Evolutionary conservation across 1,284 basidiomycete genomes (phyloP).

Genomic region (Pascua sp.): DNA sequence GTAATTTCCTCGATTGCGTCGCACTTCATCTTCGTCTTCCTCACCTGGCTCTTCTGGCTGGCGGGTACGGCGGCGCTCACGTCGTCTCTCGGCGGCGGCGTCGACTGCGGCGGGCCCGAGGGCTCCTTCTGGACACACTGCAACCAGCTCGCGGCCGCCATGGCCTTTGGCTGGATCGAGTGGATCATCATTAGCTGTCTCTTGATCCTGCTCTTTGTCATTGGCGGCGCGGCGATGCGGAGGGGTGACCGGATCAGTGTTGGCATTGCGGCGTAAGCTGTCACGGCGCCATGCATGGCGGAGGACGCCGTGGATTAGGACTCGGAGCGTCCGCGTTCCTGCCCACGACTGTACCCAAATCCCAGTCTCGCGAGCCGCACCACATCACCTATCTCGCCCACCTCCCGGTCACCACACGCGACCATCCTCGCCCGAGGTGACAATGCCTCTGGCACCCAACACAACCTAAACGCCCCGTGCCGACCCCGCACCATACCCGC

Average conservation of each 20-base stretch:
- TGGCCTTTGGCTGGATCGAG: slow-evolving; percentile 50
- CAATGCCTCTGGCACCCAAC: too few species aligned
- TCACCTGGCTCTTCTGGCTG: slow-evolving; percentile 52
- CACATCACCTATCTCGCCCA: too few species aligned
- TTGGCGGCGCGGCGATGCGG: slow-evolving; percentile 33
- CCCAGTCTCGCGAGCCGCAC: too few species aligned
- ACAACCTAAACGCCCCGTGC: too few species aligned
- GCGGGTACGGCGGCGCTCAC: slow-evolving; percentile 43
- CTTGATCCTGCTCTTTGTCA: slow-evolving; percentile 29
- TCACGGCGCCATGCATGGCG: too few species aligned
- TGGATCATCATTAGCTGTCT: slow-evolving; percentile 43
- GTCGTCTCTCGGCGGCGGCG: slow-evolving; percentile 40
- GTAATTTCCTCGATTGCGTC: slow-evolving; percentile 34
- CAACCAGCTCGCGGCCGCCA: slow-evolving; percentile 40
- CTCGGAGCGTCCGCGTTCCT: too few species aligned
- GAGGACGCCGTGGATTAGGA: too few species aligned
- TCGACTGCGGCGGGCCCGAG: slow-evolving; percentile 26
- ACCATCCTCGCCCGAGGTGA: too few species aligned
- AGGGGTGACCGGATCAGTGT: slow-evolving; percentile 38
- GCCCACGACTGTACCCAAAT: too few species aligned
- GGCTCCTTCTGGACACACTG: slow-evolving; percentile 18
- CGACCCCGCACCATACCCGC: too few species aligned
- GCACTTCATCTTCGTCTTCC: slow-evolving; percentile 39
- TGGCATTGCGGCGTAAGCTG: neutral
- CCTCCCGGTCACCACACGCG: too few species aligned